Evolutionary conservation across 495 filamentous ascomycete genomes (phyloP).

Genomic region (Oleoguttula mirabilis): DNA sequence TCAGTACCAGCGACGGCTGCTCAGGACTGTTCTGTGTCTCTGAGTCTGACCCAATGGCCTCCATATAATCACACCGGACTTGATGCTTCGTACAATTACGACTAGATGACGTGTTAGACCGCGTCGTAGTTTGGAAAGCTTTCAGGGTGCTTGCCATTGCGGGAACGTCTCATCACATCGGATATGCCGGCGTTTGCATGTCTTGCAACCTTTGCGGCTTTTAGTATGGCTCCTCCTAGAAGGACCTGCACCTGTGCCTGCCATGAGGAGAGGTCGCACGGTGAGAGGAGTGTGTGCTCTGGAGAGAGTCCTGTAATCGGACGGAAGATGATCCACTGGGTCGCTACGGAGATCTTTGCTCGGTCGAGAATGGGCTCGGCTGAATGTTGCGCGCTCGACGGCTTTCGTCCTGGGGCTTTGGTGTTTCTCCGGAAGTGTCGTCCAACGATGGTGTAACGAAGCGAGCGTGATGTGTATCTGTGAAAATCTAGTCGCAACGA

Average conservation of each 20-base stretch:
- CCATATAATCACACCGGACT: slow-evolving; percentile 94
- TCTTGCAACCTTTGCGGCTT: slow-evolving; percentile 63
- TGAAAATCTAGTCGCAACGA: no score
- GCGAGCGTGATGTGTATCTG: no score
- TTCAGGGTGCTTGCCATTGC: slow-evolving; percentile 60
- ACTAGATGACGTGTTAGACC: slow-evolving; percentile 38
- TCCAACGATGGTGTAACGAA: no score
- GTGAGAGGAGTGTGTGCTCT: no score
- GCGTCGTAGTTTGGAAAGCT: not conserved
- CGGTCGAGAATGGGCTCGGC: no score
- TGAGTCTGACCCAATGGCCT: slow-evolving; percentile 50
- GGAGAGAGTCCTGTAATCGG: no score
- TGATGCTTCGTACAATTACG: slow-evolving; percentile 98
- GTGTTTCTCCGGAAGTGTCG: no score
- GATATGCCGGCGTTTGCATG: slow-evolving; percentile 59
- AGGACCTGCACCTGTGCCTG: slow-evolving; percentile 61
- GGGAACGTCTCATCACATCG: slow-evolving; percentile 95
- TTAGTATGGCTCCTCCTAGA: slow-evolving; percentile 84
- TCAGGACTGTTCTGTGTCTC: slow-evolving; percentile 54
- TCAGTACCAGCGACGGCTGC: slow-evolving; percentile 69
- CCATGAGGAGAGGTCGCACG: slow-evolving; percentile 35
- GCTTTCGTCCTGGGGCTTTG: no score
- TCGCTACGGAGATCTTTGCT: no score
- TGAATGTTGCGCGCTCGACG: no score
- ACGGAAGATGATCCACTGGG: no score